These are phyloP conservation scores for Pichia exigua DNA, from an alignment of 805 yeast species.

Conservation along the genomic window DNA sequence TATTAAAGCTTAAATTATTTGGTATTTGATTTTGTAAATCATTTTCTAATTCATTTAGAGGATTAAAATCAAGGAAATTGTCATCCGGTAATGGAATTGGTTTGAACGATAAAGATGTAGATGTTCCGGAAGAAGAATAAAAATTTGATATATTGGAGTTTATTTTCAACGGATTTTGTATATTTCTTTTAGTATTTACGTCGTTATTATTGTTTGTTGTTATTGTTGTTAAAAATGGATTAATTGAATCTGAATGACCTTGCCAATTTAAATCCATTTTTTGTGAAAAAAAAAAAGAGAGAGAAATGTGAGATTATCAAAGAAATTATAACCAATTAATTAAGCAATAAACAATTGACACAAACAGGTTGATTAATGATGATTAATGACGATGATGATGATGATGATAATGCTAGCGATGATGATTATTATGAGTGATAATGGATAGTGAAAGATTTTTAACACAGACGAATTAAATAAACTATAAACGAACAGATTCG, in stretches of 20 bases:
- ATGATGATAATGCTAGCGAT: too few relatives aligned
- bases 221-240: constrained; percentile 5
- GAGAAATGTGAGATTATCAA: not conserved
- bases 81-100: constrained; percentile 46
- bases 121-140: constrained; percentile 7
- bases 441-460: too few relatives aligned
- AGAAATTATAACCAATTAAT: too few relatives aligned
- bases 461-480: too few relatives aligned
- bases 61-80: constrained; percentile 31
- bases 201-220: not conserved
- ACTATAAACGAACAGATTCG: not conserved
- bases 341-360: too few relatives aligned
- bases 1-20: constrained; percentile 1
- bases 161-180: constrained; percentile 10
- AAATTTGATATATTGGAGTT: constrained; percentile 24
- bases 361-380: too few relatives aligned
- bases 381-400: too few relatives aligned
- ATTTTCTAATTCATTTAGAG: not conserved
- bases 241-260: constrained; percentile 3
- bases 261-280: constrained; percentile 8
- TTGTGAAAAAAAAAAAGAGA: not conserved
- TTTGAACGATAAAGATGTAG: constrained; percentile 17
- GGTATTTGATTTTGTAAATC: not conserved
- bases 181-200: not conserved
- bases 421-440: too few relatives aligned